Conservation (phyloP, 306 rosid species). For the Vicia faba region DNA sequence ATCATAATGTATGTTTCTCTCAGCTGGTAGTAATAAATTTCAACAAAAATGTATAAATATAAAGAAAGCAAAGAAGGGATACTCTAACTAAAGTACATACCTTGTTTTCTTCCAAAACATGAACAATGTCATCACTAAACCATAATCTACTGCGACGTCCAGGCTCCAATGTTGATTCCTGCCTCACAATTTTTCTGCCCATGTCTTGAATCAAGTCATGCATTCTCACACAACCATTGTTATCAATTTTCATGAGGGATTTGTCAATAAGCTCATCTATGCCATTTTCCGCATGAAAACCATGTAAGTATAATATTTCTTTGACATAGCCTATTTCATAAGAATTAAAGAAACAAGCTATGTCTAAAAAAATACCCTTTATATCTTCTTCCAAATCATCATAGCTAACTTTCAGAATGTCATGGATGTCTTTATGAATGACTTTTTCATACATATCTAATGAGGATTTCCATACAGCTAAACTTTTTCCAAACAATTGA, state of each 20-base stretch:
- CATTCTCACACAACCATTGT: conserved; percentile 1
- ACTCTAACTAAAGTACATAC: too few relatives aligned
- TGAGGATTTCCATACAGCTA: background rate
- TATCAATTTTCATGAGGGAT: conserved; percentile 7
- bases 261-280: background rate
- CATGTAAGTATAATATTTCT: background rate
- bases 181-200: conserved; percentile 29
- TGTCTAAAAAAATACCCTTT: conserved; percentile 8
- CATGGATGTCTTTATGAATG: background rate
- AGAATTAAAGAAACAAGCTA: conserved; percentile 24
- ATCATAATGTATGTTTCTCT: too few relatives aligned
- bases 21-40: too few relatives aligned
- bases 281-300: conserved; percentile 5
- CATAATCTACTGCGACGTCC: conserved; percentile 19
- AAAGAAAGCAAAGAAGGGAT: too few relatives aligned
- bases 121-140: conserved; percentile 14
- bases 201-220: conserved; percentile 25
- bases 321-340: conserved; percentile 11
- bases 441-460: background rate
- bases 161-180: conserved; percentile 10
- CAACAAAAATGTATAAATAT: too few relatives aligned
- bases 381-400: conserved; percentile 24
- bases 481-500: conserved; percentile 15
- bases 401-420: conserved; percentile 13
- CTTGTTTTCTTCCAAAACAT: too few relatives aligned